Percentiles rank a stretch among this genome's conserved stretches.
These are phyloP conservation scores for Botryotinia narcissicola DNA, from an alignment of 2,329 filamentous ascomycete species.

Conservation along the genomic window DNA sequence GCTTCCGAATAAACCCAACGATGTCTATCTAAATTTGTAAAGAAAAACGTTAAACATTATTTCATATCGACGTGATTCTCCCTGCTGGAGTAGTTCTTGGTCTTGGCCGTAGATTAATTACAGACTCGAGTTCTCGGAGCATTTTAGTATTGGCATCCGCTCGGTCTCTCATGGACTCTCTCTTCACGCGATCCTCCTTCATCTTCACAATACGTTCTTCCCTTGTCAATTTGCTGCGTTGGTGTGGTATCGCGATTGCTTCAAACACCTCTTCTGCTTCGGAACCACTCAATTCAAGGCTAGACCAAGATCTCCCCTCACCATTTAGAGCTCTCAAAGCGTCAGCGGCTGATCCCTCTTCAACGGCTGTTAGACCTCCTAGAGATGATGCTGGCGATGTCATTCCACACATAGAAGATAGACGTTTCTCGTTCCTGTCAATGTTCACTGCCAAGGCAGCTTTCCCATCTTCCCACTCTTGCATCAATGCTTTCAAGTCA, in stretches of 20 bases:
- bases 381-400: conserved; percentile 61
- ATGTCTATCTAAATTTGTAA: conserved; percentile 15
- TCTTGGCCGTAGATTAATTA: conserved; percentile 63
- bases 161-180: conserved; percentile 69
- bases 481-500: conserved; percentile 76
- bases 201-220: conserved; percentile 87
- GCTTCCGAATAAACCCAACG: conserved; percentile 4
- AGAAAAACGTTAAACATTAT: conserved; percentile 19
- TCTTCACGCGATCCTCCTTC: conserved; percentile 78
- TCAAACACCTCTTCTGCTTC: conserved; percentile 85
- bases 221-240: conserved; percentile 69
- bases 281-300: conserved; percentile 51
- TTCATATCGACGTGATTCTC: conserved; percentile 39
- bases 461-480: conserved; percentile 86
- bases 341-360: conserved; percentile 60
- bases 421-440: conserved; percentile 71
- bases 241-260: conserved; percentile 74
- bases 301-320: conserved; percentile 54
- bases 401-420: conserved; percentile 57
- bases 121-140: conserved; percentile 87
- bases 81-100: conserved; percentile 31
- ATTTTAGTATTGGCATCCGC: conserved; percentile 82
- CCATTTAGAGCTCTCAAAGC: conserved; percentile 79
- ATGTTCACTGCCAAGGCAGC: conserved; percentile 78
- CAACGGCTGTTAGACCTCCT: conserved; percentile 63